Percentiles rank a stretch among this genome's conserved stretches.
These are phyloP conservation scores for Moelleriella libera DNA, from an alignment of 2,329 filamentous ascomycete species.

Conservation along the genomic window DNA sequence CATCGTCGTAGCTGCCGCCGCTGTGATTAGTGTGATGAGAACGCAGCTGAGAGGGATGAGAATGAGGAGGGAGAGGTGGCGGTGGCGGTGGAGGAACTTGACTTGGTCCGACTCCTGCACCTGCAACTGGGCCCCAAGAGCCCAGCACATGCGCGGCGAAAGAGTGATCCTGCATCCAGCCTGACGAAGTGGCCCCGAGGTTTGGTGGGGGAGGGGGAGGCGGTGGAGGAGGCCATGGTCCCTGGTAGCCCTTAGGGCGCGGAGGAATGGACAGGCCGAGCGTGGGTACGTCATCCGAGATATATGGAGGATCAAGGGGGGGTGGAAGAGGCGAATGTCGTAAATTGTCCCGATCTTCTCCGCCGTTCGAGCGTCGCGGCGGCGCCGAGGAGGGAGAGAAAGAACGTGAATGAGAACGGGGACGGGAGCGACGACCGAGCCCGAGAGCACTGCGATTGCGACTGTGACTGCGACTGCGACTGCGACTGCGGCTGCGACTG, in stretches of 20 bases:
- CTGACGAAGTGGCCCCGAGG: slow-evolving; percentile 8
- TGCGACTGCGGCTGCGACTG: slow-evolving; percentile 7
- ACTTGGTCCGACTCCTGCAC: neutral
- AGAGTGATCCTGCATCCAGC: slow-evolving; percentile 14
- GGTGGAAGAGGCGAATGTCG: neutral
- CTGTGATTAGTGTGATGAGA: slow-evolving; percentile 11
- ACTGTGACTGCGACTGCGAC: slow-evolving; percentile 10
- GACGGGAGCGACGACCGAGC: slow-evolving; percentile 8
- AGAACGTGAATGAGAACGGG: slow-evolving; percentile 7
- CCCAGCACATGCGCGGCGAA: slow-evolving; percentile 14
- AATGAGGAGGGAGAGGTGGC: slow-evolving; percentile 4
- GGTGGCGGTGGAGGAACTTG: slow-evolving; percentile 10
- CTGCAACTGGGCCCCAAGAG: slow-evolving; percentile 8
- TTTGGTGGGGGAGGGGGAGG: slow-evolving; percentile 13
- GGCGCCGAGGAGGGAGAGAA: too few species aligned
- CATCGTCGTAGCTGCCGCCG: slow-evolving; percentile 14
- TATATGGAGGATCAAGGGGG: neutral
- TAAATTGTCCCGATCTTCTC: neutral
- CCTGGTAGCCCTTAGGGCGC: slow-evolving; percentile 23
- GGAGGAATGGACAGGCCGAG: slow-evolving; percentile 12
- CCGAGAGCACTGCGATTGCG: slow-evolving; percentile 2
- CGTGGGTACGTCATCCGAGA: neutral
- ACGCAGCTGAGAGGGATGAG: neutral
- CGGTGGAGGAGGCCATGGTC: slow-evolving; percentile 24
- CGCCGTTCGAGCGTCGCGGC: too few species aligned